phyloP scores from a whole-genome alignment of 768 basidiomycete genomes.

The Lactifluus pinguis region DNA sequence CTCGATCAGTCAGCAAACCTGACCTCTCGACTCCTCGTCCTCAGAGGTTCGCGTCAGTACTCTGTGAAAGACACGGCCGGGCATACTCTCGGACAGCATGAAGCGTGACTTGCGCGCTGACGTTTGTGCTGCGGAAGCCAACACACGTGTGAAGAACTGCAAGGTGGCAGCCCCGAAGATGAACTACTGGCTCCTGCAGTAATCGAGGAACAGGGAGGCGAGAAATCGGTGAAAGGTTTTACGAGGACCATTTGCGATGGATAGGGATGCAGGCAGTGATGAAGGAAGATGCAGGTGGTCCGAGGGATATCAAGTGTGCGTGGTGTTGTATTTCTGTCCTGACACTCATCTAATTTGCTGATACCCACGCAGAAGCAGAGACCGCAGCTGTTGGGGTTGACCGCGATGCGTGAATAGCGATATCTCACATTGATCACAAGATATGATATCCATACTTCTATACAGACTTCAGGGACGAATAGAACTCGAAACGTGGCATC shows the following conservation, averaged over 20 bases:
- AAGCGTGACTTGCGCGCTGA: slow-evolving; percentile 78
- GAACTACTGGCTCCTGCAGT: slow-evolving; percentile 31
- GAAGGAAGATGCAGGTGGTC: slow-evolving; percentile 33
- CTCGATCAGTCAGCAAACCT: too few relatives aligned
- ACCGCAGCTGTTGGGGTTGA: slow-evolving; percentile 48
- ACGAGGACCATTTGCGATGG: slow-evolving; percentile 78
- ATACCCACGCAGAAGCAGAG: slow-evolving; percentile 52
- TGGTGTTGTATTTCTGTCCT: too few relatives aligned
- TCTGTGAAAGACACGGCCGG: too few relatives aligned
- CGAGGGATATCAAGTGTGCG: not conserved
- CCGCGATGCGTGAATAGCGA: slow-evolving; percentile 78
- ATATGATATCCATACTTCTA: too few relatives aligned
- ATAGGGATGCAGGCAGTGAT: slow-evolving; percentile 49
- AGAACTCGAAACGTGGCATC: too few relatives aligned
- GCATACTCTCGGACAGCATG: slow-evolving; percentile 37
- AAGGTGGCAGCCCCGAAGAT: slow-evolving; percentile 53
- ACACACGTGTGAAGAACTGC: slow-evolving; percentile 81
- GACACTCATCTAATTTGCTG: not conserved
- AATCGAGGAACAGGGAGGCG: slow-evolving; percentile 34
- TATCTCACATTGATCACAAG: not conserved
- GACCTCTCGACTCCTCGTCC: too few relatives aligned
- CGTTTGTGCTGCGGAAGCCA: slow-evolving; percentile 76
- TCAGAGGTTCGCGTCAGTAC: too few relatives aligned
- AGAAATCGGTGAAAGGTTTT: slow-evolving; percentile 83
- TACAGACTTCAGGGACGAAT: slow-evolving; percentile 80